A percentile compares a stretch with the other conserved stretches of the same genome.
phyloP scores from a whole-genome alignment of 2,329 filamentous ascomycete genomes.

The Pestalotiopsis sp. region DNA sequence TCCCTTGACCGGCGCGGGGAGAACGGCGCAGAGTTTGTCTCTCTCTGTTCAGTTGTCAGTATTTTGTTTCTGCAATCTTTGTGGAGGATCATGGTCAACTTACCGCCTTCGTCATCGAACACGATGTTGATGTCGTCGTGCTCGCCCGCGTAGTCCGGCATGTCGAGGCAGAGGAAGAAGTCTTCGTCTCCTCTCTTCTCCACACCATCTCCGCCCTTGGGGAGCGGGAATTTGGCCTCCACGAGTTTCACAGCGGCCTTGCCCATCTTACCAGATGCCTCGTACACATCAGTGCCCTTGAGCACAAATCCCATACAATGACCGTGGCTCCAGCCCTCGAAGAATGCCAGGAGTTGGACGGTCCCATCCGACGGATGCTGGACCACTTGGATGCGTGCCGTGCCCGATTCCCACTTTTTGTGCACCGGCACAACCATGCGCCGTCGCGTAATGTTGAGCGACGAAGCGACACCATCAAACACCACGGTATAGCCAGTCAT shows the following conservation, averaged over 20 bases:
- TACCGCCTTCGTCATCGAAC: slow-evolving; percentile 79
- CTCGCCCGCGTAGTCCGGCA: slow-evolving; percentile 86
- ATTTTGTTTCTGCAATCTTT: not conserved
- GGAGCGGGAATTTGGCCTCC: slow-evolving; percentile 88
- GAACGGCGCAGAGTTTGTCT: slow-evolving; percentile 50
- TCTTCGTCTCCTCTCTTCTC: slow-evolving; percentile 54
- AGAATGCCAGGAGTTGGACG: slow-evolving; percentile 81
- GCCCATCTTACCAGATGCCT: slow-evolving; percentile 63
- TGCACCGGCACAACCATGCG: slow-evolving; percentile 91
- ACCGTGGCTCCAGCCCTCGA: slow-evolving; percentile 84
- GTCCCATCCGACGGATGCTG: slow-evolving; percentile 65
- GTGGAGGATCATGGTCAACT: slow-evolving; percentile 35
- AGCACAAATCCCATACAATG: slow-evolving; percentile 88
- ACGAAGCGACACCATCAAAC: slow-evolving; percentile 71
- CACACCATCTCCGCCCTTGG: slow-evolving; percentile 58
- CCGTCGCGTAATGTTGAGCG: slow-evolving; percentile 79
- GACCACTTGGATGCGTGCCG: slow-evolving; percentile 79
- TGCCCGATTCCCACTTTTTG: slow-evolving; percentile 90
- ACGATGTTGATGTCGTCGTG: slow-evolving; percentile 87
- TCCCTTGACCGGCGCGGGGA: slow-evolving; percentile 60
- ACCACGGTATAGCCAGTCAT: slow-evolving; percentile 79
- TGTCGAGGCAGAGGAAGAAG: slow-evolving; percentile 81
- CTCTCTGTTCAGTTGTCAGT: slow-evolving; percentile 47
- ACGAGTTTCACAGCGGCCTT: slow-evolving; percentile 78
- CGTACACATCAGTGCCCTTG: slow-evolving; percentile 82